Conservation (phyloP, 2,329 filamentous ascomycete species). For the Gliomastix tumulicola region DNA sequence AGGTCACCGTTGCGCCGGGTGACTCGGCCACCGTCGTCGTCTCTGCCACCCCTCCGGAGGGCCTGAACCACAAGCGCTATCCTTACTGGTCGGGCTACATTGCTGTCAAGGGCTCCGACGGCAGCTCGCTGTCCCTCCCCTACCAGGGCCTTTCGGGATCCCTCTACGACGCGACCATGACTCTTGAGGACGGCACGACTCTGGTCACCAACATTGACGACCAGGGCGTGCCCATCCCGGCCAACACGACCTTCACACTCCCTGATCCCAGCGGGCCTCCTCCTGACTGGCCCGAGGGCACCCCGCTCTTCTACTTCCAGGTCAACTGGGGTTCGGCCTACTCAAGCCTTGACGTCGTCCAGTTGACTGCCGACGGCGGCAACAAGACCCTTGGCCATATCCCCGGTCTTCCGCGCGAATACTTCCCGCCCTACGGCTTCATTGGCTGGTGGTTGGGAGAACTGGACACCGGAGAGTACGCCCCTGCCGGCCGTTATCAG, state of each 20-base stretch:
- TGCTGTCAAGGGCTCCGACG: constrained; percentile 26
- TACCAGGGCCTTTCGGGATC: constrained; percentile 28
- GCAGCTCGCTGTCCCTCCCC: constrained; percentile 25
- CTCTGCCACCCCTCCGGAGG: constrained; percentile 20
- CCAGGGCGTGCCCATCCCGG: constrained; percentile 13
- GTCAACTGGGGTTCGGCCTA: too few relatives aligned
- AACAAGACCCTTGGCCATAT: constrained; percentile 34
- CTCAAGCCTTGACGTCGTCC: constrained; percentile 36
- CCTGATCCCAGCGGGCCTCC: too few relatives aligned
- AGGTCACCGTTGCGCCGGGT: constrained; percentile 33
- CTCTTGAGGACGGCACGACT: background rate
- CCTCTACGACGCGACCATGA: constrained; percentile 7
- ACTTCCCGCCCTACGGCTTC: constrained; percentile 14
- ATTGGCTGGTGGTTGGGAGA: constrained; percentile 34
- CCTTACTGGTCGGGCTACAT: constrained; percentile 38
- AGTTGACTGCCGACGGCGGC: constrained; percentile 36
- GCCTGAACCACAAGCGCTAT: too few relatives aligned
- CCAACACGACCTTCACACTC: constrained; percentile 31
- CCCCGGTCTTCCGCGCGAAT: constrained; percentile 29
- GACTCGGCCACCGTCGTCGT: constrained; percentile 38
- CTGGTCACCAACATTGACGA: constrained; percentile 21
- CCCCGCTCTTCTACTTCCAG: background rate
- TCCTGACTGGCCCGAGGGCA: background rate
- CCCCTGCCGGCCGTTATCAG: constrained; percentile 40
- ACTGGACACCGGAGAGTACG: constrained; percentile 37